These are phyloP conservation scores for Fusarium irregulare DNA, from an alignment of 2,329 filamentous ascomycete genomes.

Conservation along the genomic window DNA sequence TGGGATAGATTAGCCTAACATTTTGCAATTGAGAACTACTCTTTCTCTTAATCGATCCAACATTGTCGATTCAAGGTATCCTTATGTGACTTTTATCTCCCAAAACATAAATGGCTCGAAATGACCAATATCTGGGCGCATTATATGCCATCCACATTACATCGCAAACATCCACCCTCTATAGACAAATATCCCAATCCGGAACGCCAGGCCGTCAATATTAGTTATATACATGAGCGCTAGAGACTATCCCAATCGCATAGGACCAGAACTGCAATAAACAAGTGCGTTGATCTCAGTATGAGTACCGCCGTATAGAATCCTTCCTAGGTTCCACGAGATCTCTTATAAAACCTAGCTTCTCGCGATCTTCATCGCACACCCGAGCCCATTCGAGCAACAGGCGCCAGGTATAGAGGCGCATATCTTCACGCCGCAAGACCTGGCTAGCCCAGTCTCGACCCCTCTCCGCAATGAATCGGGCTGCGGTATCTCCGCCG, in stretches of 20 bases:
- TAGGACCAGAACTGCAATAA: constrained; percentile 18
- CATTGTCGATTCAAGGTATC: constrained; percentile 19
- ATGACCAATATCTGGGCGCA: constrained; percentile 1
- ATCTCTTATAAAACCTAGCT: constrained; percentile 59
- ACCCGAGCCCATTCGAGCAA: constrained; percentile 68
- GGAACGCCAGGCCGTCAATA: constrained; percentile 45
- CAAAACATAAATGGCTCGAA: constrained; percentile 4
- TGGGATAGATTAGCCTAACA: constrained; percentile 16
- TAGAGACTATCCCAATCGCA: neutral
- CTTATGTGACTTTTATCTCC: constrained; percentile 14
- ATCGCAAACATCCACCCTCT: constrained; percentile 14
- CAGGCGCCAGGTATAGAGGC: constrained; percentile 72
- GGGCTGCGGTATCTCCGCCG: constrained; percentile 65
- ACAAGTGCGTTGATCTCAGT: constrained; percentile 10
- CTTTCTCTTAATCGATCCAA: constrained; percentile 22
- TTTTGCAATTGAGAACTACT: constrained; percentile 24
- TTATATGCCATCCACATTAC: constrained; percentile 30
- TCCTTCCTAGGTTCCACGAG: constrained; percentile 44
- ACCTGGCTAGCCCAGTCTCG: constrained; percentile 71
- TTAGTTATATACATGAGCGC: constrained; percentile 39
- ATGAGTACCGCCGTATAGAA: constrained; percentile 20
- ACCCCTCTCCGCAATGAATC: constrained; percentile 68
- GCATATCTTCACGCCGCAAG: constrained; percentile 73
- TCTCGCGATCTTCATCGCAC: constrained; percentile 57
- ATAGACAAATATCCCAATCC: constrained; percentile 31